Evolutionary conservation across 2,329 filamentous ascomycete genomes (phyloP).

Genomic region (Colletotrichum higginsianum): DNA sequence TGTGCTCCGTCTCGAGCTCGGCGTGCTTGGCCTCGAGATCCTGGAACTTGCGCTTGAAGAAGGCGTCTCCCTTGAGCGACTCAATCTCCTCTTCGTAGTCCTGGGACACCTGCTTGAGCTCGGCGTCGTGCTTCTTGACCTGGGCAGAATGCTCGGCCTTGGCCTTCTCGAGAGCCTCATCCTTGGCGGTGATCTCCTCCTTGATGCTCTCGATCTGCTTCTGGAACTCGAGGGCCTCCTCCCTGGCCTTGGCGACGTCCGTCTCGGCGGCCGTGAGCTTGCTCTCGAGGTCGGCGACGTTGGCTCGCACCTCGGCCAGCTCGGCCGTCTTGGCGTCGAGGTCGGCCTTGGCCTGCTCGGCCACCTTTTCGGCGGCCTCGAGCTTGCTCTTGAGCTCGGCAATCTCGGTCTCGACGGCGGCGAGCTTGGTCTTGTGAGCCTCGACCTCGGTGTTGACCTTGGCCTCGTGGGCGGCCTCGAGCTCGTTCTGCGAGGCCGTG

Average conservation of each 20-base stretch:
- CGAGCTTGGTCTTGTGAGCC: conserved; percentile 61
- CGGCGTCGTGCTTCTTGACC: conserved; percentile 67
- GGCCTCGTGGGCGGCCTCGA: conserved; percentile 62
- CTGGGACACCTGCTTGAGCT: conserved; percentile 70
- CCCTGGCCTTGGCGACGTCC: conserved; percentile 59
- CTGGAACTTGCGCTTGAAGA: conserved; percentile 75
- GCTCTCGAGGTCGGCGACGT: conserved; percentile 59
- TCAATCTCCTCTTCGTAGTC: conserved; percentile 78
- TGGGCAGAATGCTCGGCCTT: conserved; percentile 62
- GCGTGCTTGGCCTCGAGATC: conserved; percentile 71
- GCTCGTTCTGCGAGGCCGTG: conserved; percentile 60
- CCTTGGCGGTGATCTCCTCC: conserved; percentile 63
- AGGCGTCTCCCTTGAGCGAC: conserved; percentile 73
- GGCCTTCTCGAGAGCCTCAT: conserved; percentile 64
- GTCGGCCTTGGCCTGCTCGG: conserved; percentile 59
- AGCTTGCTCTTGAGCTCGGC: conserved; percentile 65
- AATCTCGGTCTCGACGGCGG: conserved; percentile 67
- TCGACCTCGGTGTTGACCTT: conserved; percentile 62
- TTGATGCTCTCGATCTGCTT: conserved; percentile 64
- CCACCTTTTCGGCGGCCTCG: conserved; percentile 63
- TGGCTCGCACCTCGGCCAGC: conserved; percentile 56
- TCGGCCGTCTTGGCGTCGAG: conserved; percentile 60
- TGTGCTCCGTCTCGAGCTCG: conserved; percentile 59
- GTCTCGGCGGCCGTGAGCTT: conserved; percentile 63
- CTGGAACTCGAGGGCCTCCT: conserved; percentile 64